Base-by-base conservation (phyloP, 2,329 filamentous ascomycete genomes). In the Epicoccum nigrum region DNA sequence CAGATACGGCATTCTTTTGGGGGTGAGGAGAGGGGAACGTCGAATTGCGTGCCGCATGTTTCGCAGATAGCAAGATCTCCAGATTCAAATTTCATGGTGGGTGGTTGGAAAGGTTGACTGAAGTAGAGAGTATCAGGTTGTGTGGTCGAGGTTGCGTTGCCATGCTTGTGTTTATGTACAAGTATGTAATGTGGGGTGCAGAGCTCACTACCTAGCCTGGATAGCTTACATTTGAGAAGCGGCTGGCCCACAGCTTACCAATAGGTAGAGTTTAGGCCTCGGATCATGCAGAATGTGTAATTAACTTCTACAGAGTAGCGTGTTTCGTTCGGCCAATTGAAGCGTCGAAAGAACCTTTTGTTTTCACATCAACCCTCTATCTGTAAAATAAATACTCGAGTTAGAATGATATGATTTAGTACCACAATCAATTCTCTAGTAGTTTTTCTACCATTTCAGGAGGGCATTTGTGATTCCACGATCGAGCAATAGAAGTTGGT, bases 41-140 rank as follows among this genome's bases (percentile, higher is more conserved):
- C 83, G 70, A 80, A 90, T 64, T 91, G 88, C 0, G 86, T 89
- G 17, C 87, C 88, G 68, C 88, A 91, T 4, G 86, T 81, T 7
- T 77, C 78, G 75, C 88, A 91, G 58, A 90, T 77, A 28, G 87
- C 79, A 27, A 77, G 74, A 45, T 79, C 66, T 31, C 67, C 70
- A 39, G 65, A 65, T 34, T 63, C 52, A 37, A 68, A 69, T 4
- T 59, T 57, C 67, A 71, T 70, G 5, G 16, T 66, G 39, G 30
- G 7, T n/a, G 9, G 4, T 39, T 13, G 8, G 25, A 6, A 34
- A 13, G 4, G 31, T 1, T 23, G 19, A 15, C 13, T 3, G 6
- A 27, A 1, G 8, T 7, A 12, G 17, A 9, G 4, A 6, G 11
- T 1, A 17, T 13, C 12, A 12, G 20, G 5, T 11, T 45, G 17